Base-by-base conservation (phyloP, 176 grass and related monocot species). In the Triticum turgidum region DNA sequence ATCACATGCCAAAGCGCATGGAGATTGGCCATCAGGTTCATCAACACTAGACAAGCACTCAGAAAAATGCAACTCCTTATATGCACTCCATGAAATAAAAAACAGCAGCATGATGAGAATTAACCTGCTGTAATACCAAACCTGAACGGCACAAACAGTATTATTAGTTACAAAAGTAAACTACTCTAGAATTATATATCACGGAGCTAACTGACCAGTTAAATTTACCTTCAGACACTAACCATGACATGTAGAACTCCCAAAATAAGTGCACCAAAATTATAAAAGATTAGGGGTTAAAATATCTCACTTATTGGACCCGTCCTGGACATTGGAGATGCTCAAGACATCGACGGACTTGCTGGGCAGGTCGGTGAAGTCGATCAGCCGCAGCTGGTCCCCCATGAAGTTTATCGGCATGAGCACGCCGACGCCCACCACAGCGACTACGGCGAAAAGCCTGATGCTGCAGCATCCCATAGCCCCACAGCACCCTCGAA, bases 331-430 rank as follows among this genome's bases (percentile, higher is more conserved):
- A 87, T 99, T 99, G n/a, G 97, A 99, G 77, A 99, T 82, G 25
- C 90, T 99, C 87, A 99, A 99, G 6, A 92, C 74, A 67, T 96
- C 92, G 34, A 99, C 51, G 14, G 97, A 99, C 80, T 92, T 94
- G 45, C 92, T 94, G 24, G 97, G 89, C 65, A 99, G 74, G 87
- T 99, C 94, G 14, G 88, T 20, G 82, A 95, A 94, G 87, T 99
- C 97, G 22, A 96, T 91, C 7, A 89, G 70, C 65, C 38, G 81
- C 45, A 99, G 94, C 77, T 96, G 94, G 73, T 94, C 85, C 12
- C 90, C 97, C 3, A 94, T 14, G 81, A 90, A 99, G 84, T 99
- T 96, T 12, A 99, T 88, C 0, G 97, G 97, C 25, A 99, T 78
- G 20, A 99, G 93, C 79, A 94, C 74, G 5, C 90, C 88, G n/a